Base-by-base conservation (phyloP, 768 basidiomycete genomes). In the Boletus tylopilopsis region DNA sequence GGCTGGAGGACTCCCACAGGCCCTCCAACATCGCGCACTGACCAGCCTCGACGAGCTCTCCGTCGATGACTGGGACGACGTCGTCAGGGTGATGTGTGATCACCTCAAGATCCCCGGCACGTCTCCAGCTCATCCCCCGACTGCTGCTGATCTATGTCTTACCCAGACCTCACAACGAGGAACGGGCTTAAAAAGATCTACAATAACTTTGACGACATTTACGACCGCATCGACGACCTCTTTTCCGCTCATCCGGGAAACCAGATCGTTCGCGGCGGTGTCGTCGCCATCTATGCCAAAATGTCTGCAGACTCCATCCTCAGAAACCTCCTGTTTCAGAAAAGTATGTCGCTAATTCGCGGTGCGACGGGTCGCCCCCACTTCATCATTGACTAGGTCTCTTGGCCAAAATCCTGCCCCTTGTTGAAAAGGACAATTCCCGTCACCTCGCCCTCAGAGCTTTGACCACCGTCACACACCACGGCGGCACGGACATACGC, bases 181-280 rank as follows among this genome's bases (percentile, higher is more conserved):
- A 77, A 73, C 58, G 84, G 82, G 12, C 65, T 87, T 52, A 86
- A 82, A 64, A 82, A 79, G 57, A 71, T 84, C 6, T 81, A 85
- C 59, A 66, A 70, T 27, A 75, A 79, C 56, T 85, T 87, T 56
- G 74, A 76, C 36, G 66, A 66, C 3, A 73, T 84, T 30, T 80
- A 77, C 51, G 58, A 64, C 15, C 71, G 71, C 23, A 71, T 85
- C 22, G 76, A 83, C 39, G 66, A 67, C n/a, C 68, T 74, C 2
- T 85, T 78, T 54, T 60, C 71, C 2, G 68, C 64, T 13, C 69
- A 78, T 53, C 33, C 50, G 2, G 64, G 66, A 1, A 77, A 79
- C 60, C 72, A 77, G 30, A 74, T 73, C 49, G 67, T 85, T 16
- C 64, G 68, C 41, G 82, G 81, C 1, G 82, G 77, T 0, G 77